Evolutionary conservation across 1,139 yeast genomes (phyloP), one percentile per base, ranked within the genome.

Genomic region (Zygoascus sp.): DNA sequence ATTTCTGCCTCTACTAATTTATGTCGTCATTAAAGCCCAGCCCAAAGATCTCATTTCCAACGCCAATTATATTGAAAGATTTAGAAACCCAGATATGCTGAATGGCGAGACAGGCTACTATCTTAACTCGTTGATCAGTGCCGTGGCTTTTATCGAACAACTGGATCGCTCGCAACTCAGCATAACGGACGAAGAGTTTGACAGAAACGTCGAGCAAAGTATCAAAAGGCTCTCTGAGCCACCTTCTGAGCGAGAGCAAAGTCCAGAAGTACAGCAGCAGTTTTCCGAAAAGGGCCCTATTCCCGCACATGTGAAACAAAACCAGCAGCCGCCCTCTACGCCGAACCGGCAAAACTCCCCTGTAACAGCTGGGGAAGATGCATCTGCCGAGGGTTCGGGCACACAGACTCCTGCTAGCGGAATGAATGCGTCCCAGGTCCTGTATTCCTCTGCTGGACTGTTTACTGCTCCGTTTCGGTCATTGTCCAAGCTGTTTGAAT

Each of bases 51-150:
- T 94, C 27, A 75, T 80, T 15, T 87, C 96, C 16, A 90, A 92
- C 61, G 68, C 90, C 53, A 80, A 77, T 53, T 94, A 88, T 63
- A 88, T 92, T 55, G 95, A 89, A 61, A 72, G 92, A 48, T 92
- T 85, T 63, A 70, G 97, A 55, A 79, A 79, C 43, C 80, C 77
- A 3, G 87, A 80, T 46, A 83, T 88, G 73, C 70, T 86, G 37
- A 79, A 77, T 52, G 97, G 97, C 2, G 97, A 90, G 62, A 82
- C 92, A 0, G 84, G 92, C 36, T 90, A 90, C 62, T 90, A 90
- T 62, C 70, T 90, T 47, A 83, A 94, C 32, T 84, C 95, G n/a
- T 66, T 87, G 25, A 88, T 86, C 59, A 94, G 92, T 2, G 96
- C 96, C 0, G 76, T 88, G 27, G 76, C 80, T 48, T 90, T 89